A percentile compares a stretch with the other conserved stretches of the same genome.
phyloP scores from a whole-genome alignment of 352 stramenopile genomes.

The Globisporangium apiculatum region DNA sequence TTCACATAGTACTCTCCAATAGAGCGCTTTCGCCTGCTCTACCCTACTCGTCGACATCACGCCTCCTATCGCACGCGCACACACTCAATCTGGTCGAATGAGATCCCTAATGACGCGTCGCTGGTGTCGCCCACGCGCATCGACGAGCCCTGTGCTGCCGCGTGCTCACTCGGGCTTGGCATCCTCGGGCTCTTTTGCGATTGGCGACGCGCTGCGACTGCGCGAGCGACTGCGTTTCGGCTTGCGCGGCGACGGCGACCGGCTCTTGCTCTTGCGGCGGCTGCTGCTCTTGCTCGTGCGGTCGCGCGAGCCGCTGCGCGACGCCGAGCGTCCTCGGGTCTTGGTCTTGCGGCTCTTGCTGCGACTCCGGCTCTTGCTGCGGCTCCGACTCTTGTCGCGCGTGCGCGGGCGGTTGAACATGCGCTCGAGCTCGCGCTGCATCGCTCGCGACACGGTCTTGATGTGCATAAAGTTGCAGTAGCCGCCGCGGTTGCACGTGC shows the following conservation, averaged over 20 bases:
- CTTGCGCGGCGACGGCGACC: conserved; percentile 37
- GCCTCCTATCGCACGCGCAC: neutral
- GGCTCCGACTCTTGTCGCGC: conserved; percentile 34
- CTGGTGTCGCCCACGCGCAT: too few relatives aligned
- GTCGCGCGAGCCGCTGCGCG: conserved; percentile 34
- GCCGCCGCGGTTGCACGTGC: conserved; percentile 93
- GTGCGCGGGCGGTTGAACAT: conserved; percentile 68
- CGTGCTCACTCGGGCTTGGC: conserved; percentile 8
- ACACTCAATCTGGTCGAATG: neutral
- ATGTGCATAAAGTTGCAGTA: conserved; percentile 99
- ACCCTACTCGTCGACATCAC: neutral
- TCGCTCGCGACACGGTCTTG: conserved; percentile 78
- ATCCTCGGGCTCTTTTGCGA: conserved; percentile 11
- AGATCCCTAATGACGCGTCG: too few relatives aligned
- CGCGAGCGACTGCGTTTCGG: conserved; percentile 37
- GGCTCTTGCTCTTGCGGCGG: conserved; percentile 31
- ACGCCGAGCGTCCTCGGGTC: conserved; percentile 16
- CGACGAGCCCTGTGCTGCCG: too few relatives aligned
- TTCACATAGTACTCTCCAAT: neutral
- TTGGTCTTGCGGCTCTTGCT: conserved; percentile 41
- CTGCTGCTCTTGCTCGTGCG: conserved; percentile 25
- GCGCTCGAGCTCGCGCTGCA: conserved; percentile 81
- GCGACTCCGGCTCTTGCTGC: conserved; percentile 38
- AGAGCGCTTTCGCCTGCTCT: neutral
- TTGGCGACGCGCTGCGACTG: conserved; percentile 28